Evolutionary conservation across 352 stramenopile species (phyloP).

Genomic region (Pythium diclinum): DNA sequence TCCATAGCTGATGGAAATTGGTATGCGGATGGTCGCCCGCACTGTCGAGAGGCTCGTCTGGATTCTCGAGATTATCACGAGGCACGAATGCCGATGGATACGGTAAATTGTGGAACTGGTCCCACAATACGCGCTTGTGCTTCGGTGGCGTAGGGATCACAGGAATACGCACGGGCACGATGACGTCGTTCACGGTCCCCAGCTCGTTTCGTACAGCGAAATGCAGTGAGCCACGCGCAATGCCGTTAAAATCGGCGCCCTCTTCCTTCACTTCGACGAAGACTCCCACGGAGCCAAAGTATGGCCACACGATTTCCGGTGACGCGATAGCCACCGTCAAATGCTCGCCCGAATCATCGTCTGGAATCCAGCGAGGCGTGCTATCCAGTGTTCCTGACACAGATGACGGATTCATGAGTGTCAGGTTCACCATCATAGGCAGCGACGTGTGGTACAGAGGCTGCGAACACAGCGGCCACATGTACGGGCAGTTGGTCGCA

Average conservation of each 20-base stretch:
- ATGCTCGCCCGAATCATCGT: constrained; percentile 41
- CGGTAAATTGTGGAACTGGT: constrained; percentile 87
- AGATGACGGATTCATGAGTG: constrained; percentile 62
- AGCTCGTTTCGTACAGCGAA: constrained; percentile 46
- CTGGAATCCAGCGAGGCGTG: constrained; percentile 47
- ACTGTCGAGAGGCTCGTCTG: constrained; percentile 63
- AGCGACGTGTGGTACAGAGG: constrained; percentile 69
- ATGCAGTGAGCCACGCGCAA: constrained; percentile 38
- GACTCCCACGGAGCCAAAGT: constrained; percentile 65
- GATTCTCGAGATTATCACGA: constrained; percentile 68
- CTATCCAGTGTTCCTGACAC: constrained; percentile 46
- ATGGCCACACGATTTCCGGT: constrained; percentile 57
- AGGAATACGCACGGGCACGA: constrained; percentile 43
- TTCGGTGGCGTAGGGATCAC: constrained; percentile 48
- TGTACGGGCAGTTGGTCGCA: constrained; percentile 76
- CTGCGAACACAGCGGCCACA: constrained; percentile 85
- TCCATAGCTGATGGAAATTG: constrained; percentile 85
- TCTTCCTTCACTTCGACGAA: constrained; percentile 61
- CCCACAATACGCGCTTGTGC: constrained; percentile 71
- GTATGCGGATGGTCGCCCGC: constrained; percentile 83
- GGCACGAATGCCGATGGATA: constrained; percentile 84
- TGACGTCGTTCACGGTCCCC: constrained; percentile 36
- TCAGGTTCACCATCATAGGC: constrained; percentile 83
- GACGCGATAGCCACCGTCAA: constrained; percentile 48
- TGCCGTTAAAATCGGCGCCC: constrained; percentile 36